These are phyloP conservation scores for Fraxinus pennsylvanica DNA, from an alignment of 257 asterid species.

Conservation along the genomic window DNA sequence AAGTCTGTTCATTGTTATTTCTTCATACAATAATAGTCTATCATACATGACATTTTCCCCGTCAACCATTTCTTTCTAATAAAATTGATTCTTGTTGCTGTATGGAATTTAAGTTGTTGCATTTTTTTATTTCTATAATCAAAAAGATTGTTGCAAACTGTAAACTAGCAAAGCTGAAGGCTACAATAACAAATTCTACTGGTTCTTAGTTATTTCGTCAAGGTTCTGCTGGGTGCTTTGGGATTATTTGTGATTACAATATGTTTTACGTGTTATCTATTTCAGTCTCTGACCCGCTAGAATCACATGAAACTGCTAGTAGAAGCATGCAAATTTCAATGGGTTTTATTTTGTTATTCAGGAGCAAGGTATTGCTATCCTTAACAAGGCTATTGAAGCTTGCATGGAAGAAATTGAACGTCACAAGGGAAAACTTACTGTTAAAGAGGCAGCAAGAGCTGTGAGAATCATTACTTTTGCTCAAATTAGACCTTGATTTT, in stretches of 20 bases:
- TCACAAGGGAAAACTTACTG: slow-evolving; percentile 82
- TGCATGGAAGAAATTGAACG: slow-evolving; percentile 76
- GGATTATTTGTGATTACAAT: not conserved
- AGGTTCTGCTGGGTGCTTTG: not conserved
- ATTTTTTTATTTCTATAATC: not conserved
- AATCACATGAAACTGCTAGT: not conserved
- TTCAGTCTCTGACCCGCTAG: slow-evolving; percentile 4
- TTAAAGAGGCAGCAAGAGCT: slow-evolving; percentile 92
- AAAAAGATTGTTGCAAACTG: not conserved
- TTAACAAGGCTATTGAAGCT: slow-evolving; percentile 82
- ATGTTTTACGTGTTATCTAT: not conserved
- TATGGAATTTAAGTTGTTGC: not conserved
- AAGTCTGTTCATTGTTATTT: not conserved
- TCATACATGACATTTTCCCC: not conserved
- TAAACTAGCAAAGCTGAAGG: not conserved
- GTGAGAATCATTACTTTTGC: slow-evolving; percentile 46
- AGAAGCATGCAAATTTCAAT: not conserved
- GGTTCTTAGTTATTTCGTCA: not conserved
- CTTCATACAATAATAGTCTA: not conserved
- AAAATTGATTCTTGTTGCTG: not conserved
- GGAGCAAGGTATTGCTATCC: slow-evolving; percentile 94
- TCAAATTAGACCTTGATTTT: not conserved
- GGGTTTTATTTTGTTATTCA: slow-evolving; percentile 32
- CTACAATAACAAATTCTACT: not conserved
- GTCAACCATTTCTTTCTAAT: not conserved